Evolutionary conservation across 352 stramenopile genomes (phyloP), one percentile per base, ranked within the genome.

Genomic region (Blastocystis sp.): DNA sequence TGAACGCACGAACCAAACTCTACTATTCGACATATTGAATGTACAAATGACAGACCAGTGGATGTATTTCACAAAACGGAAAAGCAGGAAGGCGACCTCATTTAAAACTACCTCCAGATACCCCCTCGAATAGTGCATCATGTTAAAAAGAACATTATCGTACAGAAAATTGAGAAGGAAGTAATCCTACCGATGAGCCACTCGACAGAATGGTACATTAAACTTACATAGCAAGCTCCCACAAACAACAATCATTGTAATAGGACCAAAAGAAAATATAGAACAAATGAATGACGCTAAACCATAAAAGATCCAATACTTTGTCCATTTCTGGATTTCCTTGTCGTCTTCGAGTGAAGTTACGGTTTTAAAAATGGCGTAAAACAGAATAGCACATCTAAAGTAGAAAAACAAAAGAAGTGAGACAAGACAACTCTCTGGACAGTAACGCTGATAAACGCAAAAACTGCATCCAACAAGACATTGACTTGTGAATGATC

Each of bases 301-400:
- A n/a, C 70, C 70, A 20, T 81, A 81, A 41, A 63, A 81, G 13
- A 81, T 54, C 70, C 70, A 81, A 43, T 66, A 81, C 70, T 81
- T 81, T n/a, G 55, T n/a, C 70, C 70, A 81, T 18, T 65, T 63
- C 45, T 9, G 8, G 13, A 43, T n/a, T 39, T 63, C 70, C 7
- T 64, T 81, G 18, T 81, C 70, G 45, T 81, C 70, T 26, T 81
- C 70, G 37, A 81, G 34, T 13, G 70, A 81, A 16, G 54, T 81
- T 6, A 43, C 70, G 3, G 70, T 81, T 65, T 81, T 81, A 53
- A 81, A 81, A 45, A 81, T 37, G 37, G 70, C 70, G 54, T 81
- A 81, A 20, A 81, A 81, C 24, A 81, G 70, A 34, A 81, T 62
- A 41, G n/a, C 20, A 24, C n/a, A 81, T 37, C 70, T 81, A 81